These are phyloP conservation scores for Leishmania major DNA, from an alignment of 208 protist genomes.

Conservation along the genomic window DNA sequence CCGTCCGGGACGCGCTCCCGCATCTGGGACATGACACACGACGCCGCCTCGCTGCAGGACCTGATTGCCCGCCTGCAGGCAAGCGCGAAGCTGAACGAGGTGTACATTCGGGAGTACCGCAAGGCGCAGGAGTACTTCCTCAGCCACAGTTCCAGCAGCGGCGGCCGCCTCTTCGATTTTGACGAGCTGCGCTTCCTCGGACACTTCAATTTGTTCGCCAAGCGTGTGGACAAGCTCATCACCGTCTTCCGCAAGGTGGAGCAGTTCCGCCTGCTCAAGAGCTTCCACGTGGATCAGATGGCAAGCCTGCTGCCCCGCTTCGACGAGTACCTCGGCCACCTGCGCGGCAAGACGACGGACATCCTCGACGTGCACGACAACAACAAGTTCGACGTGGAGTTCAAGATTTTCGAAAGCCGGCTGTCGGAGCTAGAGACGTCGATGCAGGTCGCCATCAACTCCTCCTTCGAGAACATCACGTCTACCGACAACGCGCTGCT, in stretches of 20 bases:
- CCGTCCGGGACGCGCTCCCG: slow-evolving; percentile 79
- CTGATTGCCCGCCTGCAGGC: slow-evolving; percentile 83
- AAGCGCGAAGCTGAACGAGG: slow-evolving; percentile 92
- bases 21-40: slow-evolving; percentile 94
- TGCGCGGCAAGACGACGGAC: slow-evolving; percentile 94
- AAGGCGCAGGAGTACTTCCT: slow-evolving; percentile 89
- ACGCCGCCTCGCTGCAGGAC: slow-evolving; percentile 68
- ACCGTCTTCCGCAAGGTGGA: slow-evolving; percentile 96
- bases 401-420: slow-evolving; percentile 95
- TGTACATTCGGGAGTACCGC: slow-evolving; percentile 94
- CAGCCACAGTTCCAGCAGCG: slow-evolving; percentile 49
- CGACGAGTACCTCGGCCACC: slow-evolving; percentile 91
- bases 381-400: slow-evolving; percentile 96
- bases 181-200: slow-evolving; percentile 97
- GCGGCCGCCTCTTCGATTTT: slow-evolving; percentile 90
- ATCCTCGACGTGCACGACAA: slow-evolving; percentile 95
- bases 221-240: slow-evolving; percentile 96
- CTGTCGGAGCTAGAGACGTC: slow-evolving; percentile 94
- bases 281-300: slow-evolving; percentile 96
- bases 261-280: slow-evolving; percentile 95
- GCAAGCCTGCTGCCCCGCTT: slow-evolving; percentile 92
- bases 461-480: slow-evolving; percentile 95
- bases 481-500: slow-evolving; percentile 93
- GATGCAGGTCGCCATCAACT: slow-evolving; percentile 96
- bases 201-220: slow-evolving; percentile 97